Conservation (phyloP, 208 protist species). For the Acanthamoeba lenticulata region DNA sequence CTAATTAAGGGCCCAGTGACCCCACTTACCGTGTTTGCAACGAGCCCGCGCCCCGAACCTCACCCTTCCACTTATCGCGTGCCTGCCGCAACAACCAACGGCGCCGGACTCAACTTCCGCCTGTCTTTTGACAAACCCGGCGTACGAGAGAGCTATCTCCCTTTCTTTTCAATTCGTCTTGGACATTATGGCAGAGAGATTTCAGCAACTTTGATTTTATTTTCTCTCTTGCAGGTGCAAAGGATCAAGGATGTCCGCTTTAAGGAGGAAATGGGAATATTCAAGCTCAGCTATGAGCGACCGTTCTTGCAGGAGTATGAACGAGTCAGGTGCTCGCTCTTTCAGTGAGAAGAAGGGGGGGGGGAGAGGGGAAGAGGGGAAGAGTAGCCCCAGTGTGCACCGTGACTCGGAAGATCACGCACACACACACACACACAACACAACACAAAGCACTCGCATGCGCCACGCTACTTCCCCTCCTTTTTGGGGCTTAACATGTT, state of each 20-base stretch:
- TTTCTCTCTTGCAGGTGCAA: background rate
- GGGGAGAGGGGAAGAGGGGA: too few species aligned
- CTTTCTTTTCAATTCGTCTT: too few species aligned
- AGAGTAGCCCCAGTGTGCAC: too few species aligned
- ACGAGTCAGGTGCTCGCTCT: background rate
- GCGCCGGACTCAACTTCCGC: background rate
- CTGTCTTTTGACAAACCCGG: background rate
- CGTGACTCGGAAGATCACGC: too few species aligned
- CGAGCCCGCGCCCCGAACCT: background rate
- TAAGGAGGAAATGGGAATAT: conserved; percentile 61
- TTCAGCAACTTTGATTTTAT: background rate
- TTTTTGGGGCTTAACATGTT: background rate
- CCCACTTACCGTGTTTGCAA: conserved; percentile 11
- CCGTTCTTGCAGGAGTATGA: conserved; percentile 30
- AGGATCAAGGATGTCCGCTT: conserved; percentile 18
- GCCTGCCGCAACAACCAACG: background rate
- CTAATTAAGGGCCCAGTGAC: conserved; percentile 8
- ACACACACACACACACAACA: too few species aligned
- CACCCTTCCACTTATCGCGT: background rate
- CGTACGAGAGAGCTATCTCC: background rate
- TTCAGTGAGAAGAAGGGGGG: background rate
- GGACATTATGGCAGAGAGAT: background rate
- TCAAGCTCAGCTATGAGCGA: conserved; percentile 49
- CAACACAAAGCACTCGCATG: too few species aligned
- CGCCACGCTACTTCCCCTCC: too few species aligned